Evolutionary conservation across 192 early-diverging fungal species (phyloP), one percentile per base, ranked within the genome.

Genomic region (Coemansia pectinata): DNA sequence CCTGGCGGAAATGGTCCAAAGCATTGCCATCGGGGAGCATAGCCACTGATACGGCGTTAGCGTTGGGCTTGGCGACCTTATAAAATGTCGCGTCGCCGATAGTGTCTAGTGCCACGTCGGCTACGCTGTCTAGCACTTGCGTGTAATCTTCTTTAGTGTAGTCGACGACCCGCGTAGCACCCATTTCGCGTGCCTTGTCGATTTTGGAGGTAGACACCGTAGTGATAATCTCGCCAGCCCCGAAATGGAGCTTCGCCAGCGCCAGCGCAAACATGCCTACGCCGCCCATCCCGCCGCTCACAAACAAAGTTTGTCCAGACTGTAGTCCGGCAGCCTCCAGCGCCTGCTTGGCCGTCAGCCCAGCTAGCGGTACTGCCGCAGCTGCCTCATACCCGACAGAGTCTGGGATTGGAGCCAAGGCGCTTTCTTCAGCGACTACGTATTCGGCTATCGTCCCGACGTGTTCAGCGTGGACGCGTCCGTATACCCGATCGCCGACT

Each of bases 251-350:
- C 61, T 79, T 73, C 14, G 85, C 84, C 40, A 88, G 60, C 4
- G 61, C 55, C 10, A 89, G 64, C 5, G 74, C 89, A 66, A 88
- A 80, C 71, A 74, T 72, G 5, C 87, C 89, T 19, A 88, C 80
- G 31, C 88, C 86, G 52, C 85, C 86, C 58, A 86, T 70, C 0
- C 89, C 89, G 6, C 72, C 89, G 58, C 76, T 85, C 8, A 90
- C 77, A 72, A 86, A 78, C 50, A 86, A 17, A 5, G 71, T 57
- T 21, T 79, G 55, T 9, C 70, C 76, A 6, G 47, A 53, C 33
- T 73, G 21, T 11, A 77, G 68, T 1, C 71, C 67, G 1, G 52
- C 50, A 4, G 50, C 25, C 47, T 81, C 83, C 31, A 88, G 45
- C 7, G 66, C 77, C 71, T 79, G 71, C 41, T 72, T 77, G 19